phyloP scores from a whole-genome alignment of 768 basidiomycete species.

The Leccinum fibrillosum region DNA sequence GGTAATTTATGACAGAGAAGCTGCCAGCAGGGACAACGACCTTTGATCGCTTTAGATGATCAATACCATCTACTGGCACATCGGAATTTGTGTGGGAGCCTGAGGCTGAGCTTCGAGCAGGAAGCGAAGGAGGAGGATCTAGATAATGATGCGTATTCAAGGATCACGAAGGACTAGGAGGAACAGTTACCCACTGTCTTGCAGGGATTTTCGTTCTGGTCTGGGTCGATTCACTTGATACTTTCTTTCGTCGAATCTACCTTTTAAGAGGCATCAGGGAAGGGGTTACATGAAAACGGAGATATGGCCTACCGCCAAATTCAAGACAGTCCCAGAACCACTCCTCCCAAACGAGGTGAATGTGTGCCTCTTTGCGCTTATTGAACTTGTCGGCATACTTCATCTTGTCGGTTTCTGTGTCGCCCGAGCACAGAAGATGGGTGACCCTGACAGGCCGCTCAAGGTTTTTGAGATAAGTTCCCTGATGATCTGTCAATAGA shows the following conservation, averaged over 20 bases:
- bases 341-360: slow-evolving; percentile 87
- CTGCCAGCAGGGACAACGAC: slow-evolving; percentile 8
- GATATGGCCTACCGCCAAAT: slow-evolving; percentile 51
- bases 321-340: slow-evolving; percentile 95
- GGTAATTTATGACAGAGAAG: slow-evolving; percentile 20
- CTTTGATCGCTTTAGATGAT: slow-evolving; percentile 22
- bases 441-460: slow-evolving; percentile 79
- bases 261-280: slow-evolving; percentile 28
- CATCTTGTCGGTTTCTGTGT: slow-evolving; percentile 72
- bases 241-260: slow-evolving; percentile 58
- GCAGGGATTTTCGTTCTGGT: slow-evolving; percentile 47
- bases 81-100: slow-evolving; percentile 14
- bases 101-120: slow-evolving; percentile 13
- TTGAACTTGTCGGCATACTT: slow-evolving; percentile 75
- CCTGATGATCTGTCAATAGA: slow-evolving; percentile 56
- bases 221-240: slow-evolving; percentile 61
- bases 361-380: slow-evolving; percentile 62
- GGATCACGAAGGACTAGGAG: neutral
- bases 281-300: neutral
- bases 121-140: slow-evolving; percentile 14
- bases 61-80: slow-evolving; percentile 7
- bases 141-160: neutral
- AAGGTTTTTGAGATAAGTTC: slow-evolving; percentile 69
- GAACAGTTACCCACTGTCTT: slow-evolving; percentile 17
- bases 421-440: slow-evolving; percentile 76